Conservation (phyloP, 495 filamentous ascomycete genomes). For the Amphirosellinia nigrospora region DNA sequence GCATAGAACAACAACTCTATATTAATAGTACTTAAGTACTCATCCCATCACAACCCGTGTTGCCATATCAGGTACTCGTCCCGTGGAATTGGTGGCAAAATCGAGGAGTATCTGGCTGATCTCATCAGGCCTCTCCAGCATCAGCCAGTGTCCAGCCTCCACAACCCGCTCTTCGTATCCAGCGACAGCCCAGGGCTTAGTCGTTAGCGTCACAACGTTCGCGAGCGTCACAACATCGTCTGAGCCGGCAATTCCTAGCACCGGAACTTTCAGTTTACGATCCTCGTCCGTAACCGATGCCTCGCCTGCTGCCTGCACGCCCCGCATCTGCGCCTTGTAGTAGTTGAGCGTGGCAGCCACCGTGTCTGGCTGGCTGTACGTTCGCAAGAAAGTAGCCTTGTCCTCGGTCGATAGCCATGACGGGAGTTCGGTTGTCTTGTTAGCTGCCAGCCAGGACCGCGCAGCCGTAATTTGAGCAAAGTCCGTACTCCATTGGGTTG, state of each 20-base stretch:
- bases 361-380: not conserved
- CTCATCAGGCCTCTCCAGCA: conserved; percentile 13
- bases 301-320: not conserved
- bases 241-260: not conserved
- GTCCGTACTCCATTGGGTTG: not conserved
- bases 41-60: not conserved
- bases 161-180: too few species aligned
- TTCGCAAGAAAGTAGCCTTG: not conserved
- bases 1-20: not conserved
- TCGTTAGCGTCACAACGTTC: not conserved
- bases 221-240: not conserved
- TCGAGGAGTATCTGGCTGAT: not conserved
- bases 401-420: not conserved
- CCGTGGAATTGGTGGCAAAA: not conserved
- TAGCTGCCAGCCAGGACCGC: not conserved
- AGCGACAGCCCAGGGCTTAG: not conserved
- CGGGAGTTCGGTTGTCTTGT: not conserved
- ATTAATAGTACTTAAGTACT: too few species aligned
- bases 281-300: conserved; percentile 6
- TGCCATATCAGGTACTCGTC: not conserved
- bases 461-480: conserved; percentile 1
- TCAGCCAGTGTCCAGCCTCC: conserved; percentile 3
- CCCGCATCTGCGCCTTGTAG: conserved; percentile 12
- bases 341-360: not conserved
- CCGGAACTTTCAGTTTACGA: not conserved